phyloP scores from a whole-genome alignment of 495 filamentous ascomycete species.

The Emericellopsis terricola region DNA sequence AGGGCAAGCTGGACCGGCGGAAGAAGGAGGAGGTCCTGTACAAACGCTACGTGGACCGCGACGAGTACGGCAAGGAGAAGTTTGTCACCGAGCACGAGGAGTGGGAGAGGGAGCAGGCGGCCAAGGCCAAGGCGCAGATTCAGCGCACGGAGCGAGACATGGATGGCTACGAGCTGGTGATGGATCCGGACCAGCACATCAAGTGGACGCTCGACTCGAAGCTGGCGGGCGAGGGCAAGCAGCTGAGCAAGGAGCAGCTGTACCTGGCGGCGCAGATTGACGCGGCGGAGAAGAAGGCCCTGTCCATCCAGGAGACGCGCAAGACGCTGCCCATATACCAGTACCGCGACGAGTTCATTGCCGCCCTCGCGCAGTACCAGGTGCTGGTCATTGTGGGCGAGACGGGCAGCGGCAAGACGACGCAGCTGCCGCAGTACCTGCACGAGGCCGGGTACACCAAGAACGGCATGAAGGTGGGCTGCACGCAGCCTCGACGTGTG shows the following conservation, averaged over 20 bases:
- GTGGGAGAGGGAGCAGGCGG: slow-evolving; percentile 83
- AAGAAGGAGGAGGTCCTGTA: slow-evolving; percentile 84
- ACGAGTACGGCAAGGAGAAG: slow-evolving; percentile 74
- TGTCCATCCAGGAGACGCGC: slow-evolving; percentile 75
- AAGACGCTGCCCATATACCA: slow-evolving; percentile 83
- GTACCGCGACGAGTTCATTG: slow-evolving; percentile 55
- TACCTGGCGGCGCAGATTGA: slow-evolving; percentile 63
- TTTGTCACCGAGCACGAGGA: slow-evolving; percentile 91
- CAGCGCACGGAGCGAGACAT: slow-evolving; percentile 53
- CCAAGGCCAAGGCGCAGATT: slow-evolving; percentile 81
- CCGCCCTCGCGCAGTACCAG: slow-evolving; percentile 56
- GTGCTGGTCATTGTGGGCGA: slow-evolving; percentile 76
- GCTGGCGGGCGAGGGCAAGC: slow-evolving; percentile 46
- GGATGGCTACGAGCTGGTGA: slow-evolving; percentile 84
- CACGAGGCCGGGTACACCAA: slow-evolving; percentile 84
- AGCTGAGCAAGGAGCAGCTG: slow-evolving; percentile 59
- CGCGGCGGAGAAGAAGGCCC: slow-evolving; percentile 69
- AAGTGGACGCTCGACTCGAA: slow-evolving; percentile 66
- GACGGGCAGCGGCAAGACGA: slow-evolving; percentile 81
- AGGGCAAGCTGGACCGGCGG: slow-evolving; percentile 76
- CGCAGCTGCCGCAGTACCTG: slow-evolving; percentile 75
- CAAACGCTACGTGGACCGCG: slow-evolving; percentile 76
- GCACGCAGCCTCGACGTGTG: slow-evolving; percentile 84
- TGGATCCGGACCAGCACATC: slow-evolving; percentile 78
- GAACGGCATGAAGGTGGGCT: slow-evolving; percentile 50